Percentiles rank a stretch among this genome's conserved stretches.
These are phyloP conservation scores for Vicia faba DNA, from an alignment of 306 rosid genomes.

Conservation along the genomic window DNA sequence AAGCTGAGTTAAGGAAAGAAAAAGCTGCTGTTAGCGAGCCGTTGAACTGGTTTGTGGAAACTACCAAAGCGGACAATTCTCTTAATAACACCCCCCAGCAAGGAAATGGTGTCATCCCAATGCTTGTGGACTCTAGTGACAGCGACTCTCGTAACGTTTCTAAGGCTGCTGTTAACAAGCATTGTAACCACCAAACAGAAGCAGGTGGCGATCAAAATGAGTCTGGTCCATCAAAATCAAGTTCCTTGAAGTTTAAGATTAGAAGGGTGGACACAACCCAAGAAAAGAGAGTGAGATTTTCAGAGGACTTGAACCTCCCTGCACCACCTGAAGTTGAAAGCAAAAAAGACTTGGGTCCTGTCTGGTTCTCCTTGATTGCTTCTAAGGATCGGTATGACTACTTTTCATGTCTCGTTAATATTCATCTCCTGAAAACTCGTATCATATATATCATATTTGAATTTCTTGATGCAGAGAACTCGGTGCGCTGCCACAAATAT, in stretches of 20 bases:
- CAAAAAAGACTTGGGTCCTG: slow-evolving; percentile 29
- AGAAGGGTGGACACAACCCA: slow-evolving; percentile 25
- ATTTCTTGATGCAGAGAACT: slow-evolving; percentile 47
- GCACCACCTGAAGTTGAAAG: slow-evolving; percentile 29
- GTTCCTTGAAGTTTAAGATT: slow-evolving; percentile 23
- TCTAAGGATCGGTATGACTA: slow-evolving; percentile 54
- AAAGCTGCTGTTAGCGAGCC: slow-evolving; percentile 34
- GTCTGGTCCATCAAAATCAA: slow-evolving; percentile 28
- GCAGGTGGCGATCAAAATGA: slow-evolving; percentile 23
- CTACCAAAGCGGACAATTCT: slow-evolving; percentile 32
- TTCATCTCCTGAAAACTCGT: slow-evolving; percentile 17
- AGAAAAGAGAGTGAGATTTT: slow-evolving; percentile 29
- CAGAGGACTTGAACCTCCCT: slow-evolving; percentile 45
- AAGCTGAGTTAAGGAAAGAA: slow-evolving; percentile 33
- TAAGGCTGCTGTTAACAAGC: slow-evolving; percentile 6
- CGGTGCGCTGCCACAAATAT: slow-evolving; percentile 58
- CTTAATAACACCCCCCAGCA: slow-evolving; percentile 11
- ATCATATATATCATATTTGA: slow-evolving; percentile 31
- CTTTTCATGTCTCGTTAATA: not conserved
- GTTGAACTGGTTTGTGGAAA: slow-evolving; percentile 41
- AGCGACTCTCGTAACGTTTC: slow-evolving; percentile 21
- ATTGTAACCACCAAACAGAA: slow-evolving; percentile 15
- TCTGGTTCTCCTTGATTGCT: slow-evolving; percentile 72
- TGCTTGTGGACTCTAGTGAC: slow-evolving; percentile 32
- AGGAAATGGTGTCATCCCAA: slow-evolving; percentile 30